A percentile compares a stretch with the other conserved stretches of the same genome.
These are phyloP conservation scores for Bipolaris oryzae DNA, from an alignment of 2,329 filamentous ascomycete species.

Conservation along the genomic window DNA sequence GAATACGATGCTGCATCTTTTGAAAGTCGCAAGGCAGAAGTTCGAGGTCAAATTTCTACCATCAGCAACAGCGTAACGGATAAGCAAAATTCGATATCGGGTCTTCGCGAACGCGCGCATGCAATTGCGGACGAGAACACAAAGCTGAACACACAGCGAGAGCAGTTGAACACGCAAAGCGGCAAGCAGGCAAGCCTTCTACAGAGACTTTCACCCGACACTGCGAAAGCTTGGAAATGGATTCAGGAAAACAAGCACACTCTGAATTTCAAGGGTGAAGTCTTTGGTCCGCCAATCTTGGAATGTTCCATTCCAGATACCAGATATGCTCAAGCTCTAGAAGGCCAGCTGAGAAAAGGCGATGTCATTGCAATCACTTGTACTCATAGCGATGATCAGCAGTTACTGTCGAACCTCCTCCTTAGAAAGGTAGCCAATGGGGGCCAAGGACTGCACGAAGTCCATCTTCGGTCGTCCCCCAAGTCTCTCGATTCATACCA, in stretches of 20 bases:
- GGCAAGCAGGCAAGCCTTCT: conserved; percentile 63
- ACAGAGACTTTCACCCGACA: conserved; percentile 64
- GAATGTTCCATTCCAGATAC: conserved; percentile 79
- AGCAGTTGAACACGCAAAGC: conserved; percentile 44
- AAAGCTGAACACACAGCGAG: conserved; percentile 16
- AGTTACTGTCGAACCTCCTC: conserved; percentile 70
- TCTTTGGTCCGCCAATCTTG: conserved; percentile 81
- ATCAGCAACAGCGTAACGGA: conserved; percentile 53
- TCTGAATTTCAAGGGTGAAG: conserved; percentile 70
- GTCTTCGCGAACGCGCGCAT: conserved; percentile 10
- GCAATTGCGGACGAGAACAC: conserved; percentile 39
- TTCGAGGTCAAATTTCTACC: conserved; percentile 57
- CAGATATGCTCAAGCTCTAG: conserved; percentile 66
- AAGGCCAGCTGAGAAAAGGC: conserved; percentile 59
- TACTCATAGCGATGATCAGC: conserved; percentile 77
- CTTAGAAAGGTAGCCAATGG: conserved; percentile 51
- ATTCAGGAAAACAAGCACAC: conserved; percentile 69
- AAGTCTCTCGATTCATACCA: conserved; percentile 62
- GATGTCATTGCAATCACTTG: conserved; percentile 72
- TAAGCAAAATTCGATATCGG: conserved; percentile 50
- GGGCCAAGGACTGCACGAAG: conserved; percentile 67
- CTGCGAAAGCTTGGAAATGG: conserved; percentile 79
- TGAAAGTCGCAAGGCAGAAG: conserved; percentile 73
- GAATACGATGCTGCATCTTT: conserved; percentile 73
- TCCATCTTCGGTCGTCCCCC: conserved; percentile 71